Conservation (phyloP, 441 rosid genomes). For the Populus hybrid region DNA sequence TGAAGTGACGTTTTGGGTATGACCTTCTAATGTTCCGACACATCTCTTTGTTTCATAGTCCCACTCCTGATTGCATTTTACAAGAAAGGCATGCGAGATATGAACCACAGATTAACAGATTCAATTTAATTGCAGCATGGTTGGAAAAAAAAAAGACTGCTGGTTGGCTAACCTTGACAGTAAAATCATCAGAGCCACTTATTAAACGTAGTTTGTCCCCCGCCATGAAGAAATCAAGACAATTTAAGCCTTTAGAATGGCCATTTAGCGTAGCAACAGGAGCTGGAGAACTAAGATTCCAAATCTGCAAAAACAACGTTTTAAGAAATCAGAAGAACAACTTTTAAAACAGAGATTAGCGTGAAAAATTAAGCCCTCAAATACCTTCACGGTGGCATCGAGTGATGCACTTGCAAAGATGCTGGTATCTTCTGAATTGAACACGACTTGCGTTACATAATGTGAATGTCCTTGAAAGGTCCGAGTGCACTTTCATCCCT, state of each 20-base stretch:
- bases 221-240: slow-evolving; percentile 48
- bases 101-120: neutral
- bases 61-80: slow-evolving; percentile 49
- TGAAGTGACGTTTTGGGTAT: too few relatives aligned
- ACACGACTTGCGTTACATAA: slow-evolving; percentile 48
- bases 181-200: slow-evolving; percentile 80
- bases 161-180: slow-evolving; percentile 54
- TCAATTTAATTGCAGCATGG: neutral
- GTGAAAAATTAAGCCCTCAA: neutral
- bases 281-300: slow-evolving; percentile 65
- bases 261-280: slow-evolving; percentile 58
- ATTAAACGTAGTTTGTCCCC: slow-evolving; percentile 50
- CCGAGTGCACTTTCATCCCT: slow-evolving; percentile 80
- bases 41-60: slow-evolving; percentile 64
- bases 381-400: too few relatives aligned
- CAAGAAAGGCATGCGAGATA: neutral
- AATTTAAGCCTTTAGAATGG: slow-evolving; percentile 69
- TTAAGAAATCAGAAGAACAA: neutral
- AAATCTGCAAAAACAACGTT: slow-evolving; percentile 38
- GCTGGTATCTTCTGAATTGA: too few relatives aligned
- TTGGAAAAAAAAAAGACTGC: neutral
- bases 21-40: slow-evolving; percentile 49
- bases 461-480: slow-evolving; percentile 84
- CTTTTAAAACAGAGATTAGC: neutral
- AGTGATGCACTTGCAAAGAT: slow-evolving; percentile 25